Conservation (phyloP, 2,329 filamentous ascomycete species). For the Cladophialophora immunda region DNA sequence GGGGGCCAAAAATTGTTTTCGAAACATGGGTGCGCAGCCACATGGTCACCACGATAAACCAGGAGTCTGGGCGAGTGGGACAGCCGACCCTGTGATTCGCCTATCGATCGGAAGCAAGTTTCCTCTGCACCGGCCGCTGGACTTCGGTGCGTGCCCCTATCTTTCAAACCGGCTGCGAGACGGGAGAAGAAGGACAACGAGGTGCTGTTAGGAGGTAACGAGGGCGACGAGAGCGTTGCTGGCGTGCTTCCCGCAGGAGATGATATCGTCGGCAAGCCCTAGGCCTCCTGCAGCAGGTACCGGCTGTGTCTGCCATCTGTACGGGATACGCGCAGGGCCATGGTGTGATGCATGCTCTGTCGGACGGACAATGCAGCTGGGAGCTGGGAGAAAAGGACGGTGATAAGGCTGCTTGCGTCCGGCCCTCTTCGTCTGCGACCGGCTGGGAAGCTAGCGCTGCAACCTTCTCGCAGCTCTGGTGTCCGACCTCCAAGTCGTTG, state of each 20-base stretch:
- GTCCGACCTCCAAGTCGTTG: neutral
- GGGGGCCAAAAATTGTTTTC: neutral
- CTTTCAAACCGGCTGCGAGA: neutral
- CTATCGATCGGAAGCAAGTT: neutral
- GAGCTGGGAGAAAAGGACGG: no score
- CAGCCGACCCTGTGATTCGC: neutral
- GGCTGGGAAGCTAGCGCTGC: no score
- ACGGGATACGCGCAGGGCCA: no score
- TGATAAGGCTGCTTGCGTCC: no score
- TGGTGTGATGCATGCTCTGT: no score
- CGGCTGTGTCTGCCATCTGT: neutral
- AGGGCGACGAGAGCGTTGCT: no score
- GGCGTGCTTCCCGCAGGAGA: no score
- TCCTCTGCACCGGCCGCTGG: neutral
- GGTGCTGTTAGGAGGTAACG: no score
- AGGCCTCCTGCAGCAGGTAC: no score
- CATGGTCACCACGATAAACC: neutral
- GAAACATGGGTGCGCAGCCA: neutral
- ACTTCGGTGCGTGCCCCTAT: neutral
- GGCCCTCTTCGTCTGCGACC: no score
- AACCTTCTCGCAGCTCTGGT: neutral
- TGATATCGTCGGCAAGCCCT: no score
- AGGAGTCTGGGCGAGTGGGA: neutral
- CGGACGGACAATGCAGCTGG: no score
- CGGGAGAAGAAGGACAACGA: neutral